These are phyloP conservation scores for Glutinoglossum americanum DNA, from an alignment of 495 filamentous ascomycete genomes.

Conservation along the genomic window DNA sequence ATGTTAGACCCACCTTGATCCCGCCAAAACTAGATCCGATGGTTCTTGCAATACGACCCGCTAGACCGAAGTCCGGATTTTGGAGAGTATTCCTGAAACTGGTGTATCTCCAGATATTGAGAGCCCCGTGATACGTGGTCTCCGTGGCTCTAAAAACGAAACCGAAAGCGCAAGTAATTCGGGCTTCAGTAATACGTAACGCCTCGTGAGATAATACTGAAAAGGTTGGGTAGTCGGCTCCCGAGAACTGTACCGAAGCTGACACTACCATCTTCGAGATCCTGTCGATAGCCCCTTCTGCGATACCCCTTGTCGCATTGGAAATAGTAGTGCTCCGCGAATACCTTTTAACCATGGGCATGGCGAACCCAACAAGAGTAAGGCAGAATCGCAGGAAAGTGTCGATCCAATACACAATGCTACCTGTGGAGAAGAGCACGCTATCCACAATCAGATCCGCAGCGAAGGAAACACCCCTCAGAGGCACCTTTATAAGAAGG, in stretches of 20 bases:
- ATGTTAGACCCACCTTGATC: not conserved
- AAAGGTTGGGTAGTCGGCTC: slow-evolving; percentile 37
- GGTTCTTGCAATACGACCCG: not conserved
- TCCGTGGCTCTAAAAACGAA: not conserved
- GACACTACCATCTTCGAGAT: slow-evolving; percentile 4
- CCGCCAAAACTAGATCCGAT: not conserved
- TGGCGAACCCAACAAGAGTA: slow-evolving; percentile 15
- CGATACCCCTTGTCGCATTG: not conserved
- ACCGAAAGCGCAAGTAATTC: not conserved
- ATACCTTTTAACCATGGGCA: slow-evolving; percentile 1
- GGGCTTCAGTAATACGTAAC: slow-evolving; percentile 13
- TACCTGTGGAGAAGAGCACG: slow-evolving; percentile 32
- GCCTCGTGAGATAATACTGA: slow-evolving; percentile 39
- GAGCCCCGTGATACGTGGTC: not conserved
- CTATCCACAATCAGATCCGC: slow-evolving; percentile 51
- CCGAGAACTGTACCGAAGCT: slow-evolving; percentile 8
- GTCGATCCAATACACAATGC: slow-evolving; percentile 30
- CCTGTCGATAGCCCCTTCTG: slow-evolving; percentile 1
- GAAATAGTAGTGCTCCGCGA: not conserved
- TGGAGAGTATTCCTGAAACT: not conserved
- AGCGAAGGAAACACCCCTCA: slow-evolving; percentile 41
- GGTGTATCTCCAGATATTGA: not conserved
- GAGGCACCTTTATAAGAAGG: slow-evolving; percentile 42
- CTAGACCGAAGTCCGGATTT: not conserved
- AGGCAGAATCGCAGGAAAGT: slow-evolving; percentile 23